Evolutionary conservation across 2,329 filamentous ascomycete genomes (phyloP).

Genomic region (Talaromyces albobiverticillius): DNA sequence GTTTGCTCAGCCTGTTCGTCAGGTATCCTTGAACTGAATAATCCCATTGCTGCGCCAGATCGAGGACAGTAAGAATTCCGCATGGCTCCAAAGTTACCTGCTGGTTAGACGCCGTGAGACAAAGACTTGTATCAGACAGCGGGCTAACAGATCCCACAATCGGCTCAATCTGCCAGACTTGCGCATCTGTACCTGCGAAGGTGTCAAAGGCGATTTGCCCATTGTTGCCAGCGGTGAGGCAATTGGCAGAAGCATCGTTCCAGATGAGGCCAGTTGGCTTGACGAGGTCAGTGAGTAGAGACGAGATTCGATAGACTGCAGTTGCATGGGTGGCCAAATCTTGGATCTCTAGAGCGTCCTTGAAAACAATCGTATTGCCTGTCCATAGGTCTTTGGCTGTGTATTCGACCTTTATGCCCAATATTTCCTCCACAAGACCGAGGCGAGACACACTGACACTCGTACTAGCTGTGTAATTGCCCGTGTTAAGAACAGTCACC

Average conservation of each 20-base stretch:
- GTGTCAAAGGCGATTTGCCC: conserved; percentile 30
- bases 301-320: conserved; percentile 42
- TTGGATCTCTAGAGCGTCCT: conserved; percentile 24
- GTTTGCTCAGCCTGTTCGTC: conserved; percentile 29
- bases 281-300: conserved; percentile 21
- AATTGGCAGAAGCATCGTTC: conserved; percentile 47
- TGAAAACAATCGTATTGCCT: conserved; percentile 23
- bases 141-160: conserved; percentile 36
- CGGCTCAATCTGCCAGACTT: conserved; percentile 42
- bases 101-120: conserved; percentile 26
- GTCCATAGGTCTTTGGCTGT: conserved; percentile 46
- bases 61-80: conserved; percentile 17
- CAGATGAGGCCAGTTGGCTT: conserved; percentile 51
- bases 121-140: conserved; percentile 33
- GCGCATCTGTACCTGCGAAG: conserved; percentile 39
- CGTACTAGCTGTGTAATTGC: conserved; percentile 26
- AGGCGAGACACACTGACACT: conserved; percentile 35
- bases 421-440: conserved; percentile 30
- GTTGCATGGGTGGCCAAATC: conserved; percentile 39
- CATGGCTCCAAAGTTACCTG: conserved; percentile 12
- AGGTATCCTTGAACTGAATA: conserved; percentile 47
- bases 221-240: conserved; percentile 36
- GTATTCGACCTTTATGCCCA: conserved; percentile 21
- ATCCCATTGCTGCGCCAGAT: conserved; percentile 39
- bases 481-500: conserved; percentile 48